These are phyloP conservation scores for Thozetella sp. DNA, from an alignment of 495 filamentous ascomycete species.

Conservation along the genomic window DNA sequence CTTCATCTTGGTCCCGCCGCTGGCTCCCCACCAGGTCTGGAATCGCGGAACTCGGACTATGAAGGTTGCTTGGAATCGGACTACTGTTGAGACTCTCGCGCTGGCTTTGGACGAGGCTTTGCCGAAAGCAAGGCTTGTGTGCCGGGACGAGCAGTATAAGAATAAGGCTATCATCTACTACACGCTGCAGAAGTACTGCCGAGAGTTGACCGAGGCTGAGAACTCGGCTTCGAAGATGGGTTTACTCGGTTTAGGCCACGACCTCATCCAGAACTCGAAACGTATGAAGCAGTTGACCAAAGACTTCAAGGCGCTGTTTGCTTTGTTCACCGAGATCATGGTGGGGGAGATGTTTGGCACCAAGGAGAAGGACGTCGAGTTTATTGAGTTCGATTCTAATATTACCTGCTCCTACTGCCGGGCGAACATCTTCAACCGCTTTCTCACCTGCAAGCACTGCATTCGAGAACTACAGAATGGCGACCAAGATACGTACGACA, in stretches of 20 bases:
- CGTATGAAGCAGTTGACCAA: conserved; percentile 67
- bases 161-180: conserved; percentile 94
- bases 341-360: conserved; percentile 82
- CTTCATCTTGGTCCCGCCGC: conserved; percentile 91
- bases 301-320: conserved; percentile 80
- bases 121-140: conserved; percentile 85
- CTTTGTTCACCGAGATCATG: conserved; percentile 74
- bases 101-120: conserved; percentile 84
- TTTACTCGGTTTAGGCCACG: conserved; percentile 41
- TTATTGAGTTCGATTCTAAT: conserved; percentile 77
- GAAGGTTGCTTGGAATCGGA: conserved; percentile 99
- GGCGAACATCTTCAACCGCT: conserved; percentile 96
- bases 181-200: conserved; percentile 76
- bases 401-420: conserved; percentile 95
- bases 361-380: conserved; percentile 68
- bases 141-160: conserved; percentile 99
- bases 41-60: conserved; percentile 93
- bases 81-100: conserved; percentile 85
- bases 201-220: conserved; percentile 57
- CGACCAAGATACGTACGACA: conserved; percentile 81
- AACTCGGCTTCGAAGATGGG: conserved; percentile 35
- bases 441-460: conserved; percentile 86
- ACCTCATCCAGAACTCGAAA: conserved; percentile 47
- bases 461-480: conserved; percentile 57
- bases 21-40: conserved; percentile 99